Evolutionary conservation across 495 filamentous ascomycete genomes (phyloP).

Genomic region (Mytilinidion resinicola): DNA sequence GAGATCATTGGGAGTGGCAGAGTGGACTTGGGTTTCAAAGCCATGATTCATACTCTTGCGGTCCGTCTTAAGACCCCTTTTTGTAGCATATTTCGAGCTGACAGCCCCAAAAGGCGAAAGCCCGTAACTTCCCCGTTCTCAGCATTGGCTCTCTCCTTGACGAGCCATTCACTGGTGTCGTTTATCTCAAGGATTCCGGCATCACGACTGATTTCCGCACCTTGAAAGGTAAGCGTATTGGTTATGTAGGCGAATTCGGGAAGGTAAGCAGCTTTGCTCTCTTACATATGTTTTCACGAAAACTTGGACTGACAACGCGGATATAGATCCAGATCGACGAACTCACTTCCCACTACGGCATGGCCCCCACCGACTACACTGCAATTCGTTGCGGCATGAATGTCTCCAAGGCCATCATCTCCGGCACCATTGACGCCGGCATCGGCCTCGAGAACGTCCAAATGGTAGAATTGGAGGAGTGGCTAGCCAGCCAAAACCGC

Average conservation of each 20-base stretch:
- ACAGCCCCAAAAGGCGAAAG: constrained; percentile 47
- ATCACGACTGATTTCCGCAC: constrained; percentile 60
- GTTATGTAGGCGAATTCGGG: constrained; percentile 67
- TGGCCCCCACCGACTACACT: constrained; percentile 62
- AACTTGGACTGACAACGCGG: too few relatives aligned
- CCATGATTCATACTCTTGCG: constrained; percentile 68
- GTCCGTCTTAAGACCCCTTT: too few relatives aligned
- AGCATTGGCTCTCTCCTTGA: constrained; percentile 64
- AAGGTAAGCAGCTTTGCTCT: constrained; percentile 33
- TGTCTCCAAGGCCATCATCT: constrained; percentile 58
- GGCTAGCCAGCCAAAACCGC: constrained; percentile 54
- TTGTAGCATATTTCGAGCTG: too few relatives aligned
- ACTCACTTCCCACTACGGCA: constrained; percentile 65
- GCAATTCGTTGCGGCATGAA: constrained; percentile 62
- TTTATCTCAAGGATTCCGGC: constrained; percentile 62
- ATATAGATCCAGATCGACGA: constrained; percentile 62
- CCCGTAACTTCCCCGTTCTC: constrained; percentile 60
- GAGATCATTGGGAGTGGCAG: constrained; percentile 67
- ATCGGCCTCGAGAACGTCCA: constrained; percentile 69
- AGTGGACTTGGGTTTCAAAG: constrained; percentile 68
- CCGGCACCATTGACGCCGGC: constrained; percentile 59
- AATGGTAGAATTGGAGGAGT: constrained; percentile 68
- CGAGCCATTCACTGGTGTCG: constrained; percentile 66
- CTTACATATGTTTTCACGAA: too few relatives aligned
- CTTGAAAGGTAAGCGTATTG: constrained; percentile 61